Conservation (phyloP, 441 rosid genomes). For the Populus hybrid region DNA sequence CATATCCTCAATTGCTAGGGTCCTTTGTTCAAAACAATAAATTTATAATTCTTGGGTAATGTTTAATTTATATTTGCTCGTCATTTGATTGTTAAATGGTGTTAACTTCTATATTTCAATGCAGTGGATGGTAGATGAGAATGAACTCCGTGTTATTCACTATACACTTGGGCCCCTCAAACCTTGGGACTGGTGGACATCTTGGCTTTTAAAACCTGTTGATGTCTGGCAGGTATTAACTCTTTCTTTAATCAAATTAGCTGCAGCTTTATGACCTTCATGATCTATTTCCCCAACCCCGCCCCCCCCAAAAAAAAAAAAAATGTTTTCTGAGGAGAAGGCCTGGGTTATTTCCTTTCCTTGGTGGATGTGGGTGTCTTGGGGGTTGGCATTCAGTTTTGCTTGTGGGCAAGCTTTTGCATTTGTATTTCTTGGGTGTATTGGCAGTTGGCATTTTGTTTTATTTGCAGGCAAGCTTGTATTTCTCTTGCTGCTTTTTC, state of each 20-base stretch:
- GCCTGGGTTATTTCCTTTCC: not conserved
- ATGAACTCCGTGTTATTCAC: constrained; percentile 87
- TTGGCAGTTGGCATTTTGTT: not conserved
- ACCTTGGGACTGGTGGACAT: constrained; percentile 99
- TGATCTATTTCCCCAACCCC: not conserved
- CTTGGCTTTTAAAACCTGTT: constrained; percentile 96
- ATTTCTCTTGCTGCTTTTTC: not conserved
- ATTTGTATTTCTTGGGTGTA: not conserved
- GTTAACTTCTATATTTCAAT: constrained; percentile 16
- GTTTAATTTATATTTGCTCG: not conserved
- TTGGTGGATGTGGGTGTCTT: not conserved
- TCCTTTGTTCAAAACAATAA: not conserved
- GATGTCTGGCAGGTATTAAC: constrained; percentile 89
- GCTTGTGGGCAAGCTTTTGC: not conserved
- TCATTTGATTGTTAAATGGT: not conserved
- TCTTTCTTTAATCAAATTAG: constrained; percentile 5
- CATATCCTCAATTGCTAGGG: not conserved
- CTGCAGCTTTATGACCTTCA: not conserved
- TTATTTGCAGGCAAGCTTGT: not conserved
- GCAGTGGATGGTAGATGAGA: constrained; percentile 99
- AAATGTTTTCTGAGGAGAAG: not conserved
- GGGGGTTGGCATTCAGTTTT: not conserved
- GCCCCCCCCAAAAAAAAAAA: too few species aligned
- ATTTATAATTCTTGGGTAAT: not conserved
- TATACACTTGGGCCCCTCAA: constrained; percentile 95